Evolutionary conservation across 1,284 basidiomycete species (phyloP).

Genomic region (Sporisorium scitamineum): DNA sequence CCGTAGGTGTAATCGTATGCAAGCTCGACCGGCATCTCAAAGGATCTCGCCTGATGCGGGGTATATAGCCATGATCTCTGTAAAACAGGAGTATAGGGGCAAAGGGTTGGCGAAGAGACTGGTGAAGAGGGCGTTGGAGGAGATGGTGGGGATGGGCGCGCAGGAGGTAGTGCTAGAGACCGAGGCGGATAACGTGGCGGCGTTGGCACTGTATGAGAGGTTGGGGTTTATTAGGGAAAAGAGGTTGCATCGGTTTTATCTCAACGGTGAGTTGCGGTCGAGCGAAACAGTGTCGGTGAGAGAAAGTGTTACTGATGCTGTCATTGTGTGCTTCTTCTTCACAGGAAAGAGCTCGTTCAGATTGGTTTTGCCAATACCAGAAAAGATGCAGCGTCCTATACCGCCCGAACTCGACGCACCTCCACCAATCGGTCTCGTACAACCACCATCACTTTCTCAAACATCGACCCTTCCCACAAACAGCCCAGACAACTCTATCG

Average conservation of each 20-base stretch:
- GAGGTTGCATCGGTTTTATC: slow-evolving; percentile 91
- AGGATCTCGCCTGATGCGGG: slow-evolving; percentile 78
- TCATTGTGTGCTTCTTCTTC: background rate
- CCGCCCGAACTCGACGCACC: slow-evolving; percentile 9
- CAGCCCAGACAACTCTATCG: background rate
- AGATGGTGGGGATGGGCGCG: slow-evolving; percentile 83
- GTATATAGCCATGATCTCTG: slow-evolving; percentile 92
- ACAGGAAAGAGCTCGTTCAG: slow-evolving; percentile 63
- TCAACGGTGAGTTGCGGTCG: slow-evolving; percentile 75
- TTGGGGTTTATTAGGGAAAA: slow-evolving; percentile 97
- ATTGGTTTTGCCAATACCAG: slow-evolving; percentile 55
- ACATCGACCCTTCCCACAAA: background rate
- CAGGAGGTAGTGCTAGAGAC: slow-evolving; percentile 96
- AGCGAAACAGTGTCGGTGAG: too few relatives aligned
- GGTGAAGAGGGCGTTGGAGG: slow-evolving; percentile 77
- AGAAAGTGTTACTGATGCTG: too few relatives aligned
- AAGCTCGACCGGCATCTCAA: slow-evolving; percentile 86
- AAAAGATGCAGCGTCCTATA: slow-evolving; percentile 9
- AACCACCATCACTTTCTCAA: slow-evolving; percentile 19
- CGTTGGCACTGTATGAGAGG: slow-evolving; percentile 87
- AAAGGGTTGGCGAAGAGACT: slow-evolving; percentile 73
- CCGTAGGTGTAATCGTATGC: slow-evolving; percentile 86
- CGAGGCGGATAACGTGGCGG: slow-evolving; percentile 90
- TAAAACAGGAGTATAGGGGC: slow-evolving; percentile 48
- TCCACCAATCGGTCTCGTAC: slow-evolving; percentile 27